Base-by-base conservation (phyloP, 352 stramenopile genomes). In the Phytophthora idaei region DNA sequence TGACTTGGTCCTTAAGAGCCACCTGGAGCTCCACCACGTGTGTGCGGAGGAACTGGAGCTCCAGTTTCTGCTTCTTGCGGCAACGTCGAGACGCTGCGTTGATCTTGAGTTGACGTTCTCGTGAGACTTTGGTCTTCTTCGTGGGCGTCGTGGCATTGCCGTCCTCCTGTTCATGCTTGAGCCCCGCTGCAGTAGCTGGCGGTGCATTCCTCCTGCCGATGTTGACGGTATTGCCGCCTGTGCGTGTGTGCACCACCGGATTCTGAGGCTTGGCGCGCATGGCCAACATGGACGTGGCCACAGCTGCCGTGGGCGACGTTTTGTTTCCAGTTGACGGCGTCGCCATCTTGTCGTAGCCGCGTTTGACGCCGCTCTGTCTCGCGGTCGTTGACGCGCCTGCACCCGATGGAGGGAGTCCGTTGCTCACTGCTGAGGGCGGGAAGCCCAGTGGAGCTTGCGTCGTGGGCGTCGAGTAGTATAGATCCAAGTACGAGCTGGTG, bases 91-190 rank as follows among this genome's bases (percentile, higher is more conserved):
- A 93, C 57, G 87, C 87, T 1, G 87, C 87, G 58, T 95, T 95
- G 77, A 95, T 95, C 74, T 93, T 95, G 37, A 95, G 83, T 62
- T 95, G 87, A 0, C 87, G 80, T 75, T 95, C 87, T 28, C 87
- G 78, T 8, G 85, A 93, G 7, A 95, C 87, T 71, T 95, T 95
- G 45, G 80, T 89, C 71, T 93, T 95, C 71, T 93, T 80, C 29
- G 49, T 60, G 11, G 52, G 55, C 25, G 61, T 73, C 17, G 46
- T 76, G 11, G 52, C 57, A 4, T 55, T 52, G n/a, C 11, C 28
- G 1, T 80, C 61, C 5, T 71, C 52, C 45, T 61, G 49, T 46
- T 78, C 69, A 17, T 78, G 63, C 53, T 83, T 80, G 15, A 67
- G 37, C 45, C 34, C 52, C 21, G 46, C 3, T 4, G 50, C 50